These are phyloP conservation scores for Didymella lethalis DNA, from an alignment of 2,329 filamentous ascomycete genomes.

Conservation along the genomic window DNA sequence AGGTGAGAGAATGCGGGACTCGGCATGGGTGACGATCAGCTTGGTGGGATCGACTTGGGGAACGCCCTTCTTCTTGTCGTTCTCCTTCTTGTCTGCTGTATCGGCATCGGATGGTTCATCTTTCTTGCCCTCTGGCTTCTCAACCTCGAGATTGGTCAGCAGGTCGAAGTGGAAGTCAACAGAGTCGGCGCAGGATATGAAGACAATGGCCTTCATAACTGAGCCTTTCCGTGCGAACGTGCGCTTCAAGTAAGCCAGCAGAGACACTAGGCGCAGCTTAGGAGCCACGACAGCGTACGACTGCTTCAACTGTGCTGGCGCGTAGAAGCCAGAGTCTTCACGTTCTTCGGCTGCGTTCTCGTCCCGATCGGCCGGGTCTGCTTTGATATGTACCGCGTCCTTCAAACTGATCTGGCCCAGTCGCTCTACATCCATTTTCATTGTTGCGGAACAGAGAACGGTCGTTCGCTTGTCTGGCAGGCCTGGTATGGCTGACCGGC, in stretches of 20 bases:
- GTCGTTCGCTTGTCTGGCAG: constrained; percentile 82
- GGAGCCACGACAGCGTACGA: constrained; percentile 86
- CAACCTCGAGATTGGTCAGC: constrained; percentile 61
- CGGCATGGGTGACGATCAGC: constrained; percentile 66
- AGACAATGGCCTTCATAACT: constrained; percentile 96
- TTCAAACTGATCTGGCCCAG: constrained; percentile 94
- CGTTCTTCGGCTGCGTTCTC: constrained; percentile 55
- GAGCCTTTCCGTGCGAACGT: constrained; percentile 88
- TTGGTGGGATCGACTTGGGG: constrained; percentile 51
- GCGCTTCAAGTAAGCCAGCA: constrained; percentile 83
- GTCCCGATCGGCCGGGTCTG: constrained; percentile 64
- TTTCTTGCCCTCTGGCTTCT: constrained; percentile 32
- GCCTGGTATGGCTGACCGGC: constrained; percentile 67
- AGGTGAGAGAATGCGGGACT: constrained; percentile 75
- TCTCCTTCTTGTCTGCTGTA: constrained; percentile 26
- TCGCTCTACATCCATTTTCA: constrained; percentile 97
- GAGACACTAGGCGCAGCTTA: constrained; percentile 87
- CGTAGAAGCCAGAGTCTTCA: constrained; percentile 70
- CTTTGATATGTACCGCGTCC: constrained; percentile 86
- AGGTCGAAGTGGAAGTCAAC: constrained; percentile 96
- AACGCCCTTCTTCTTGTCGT: constrained; percentile 47
- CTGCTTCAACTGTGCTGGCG: constrained; percentile 93
- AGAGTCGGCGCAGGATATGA: constrained; percentile 95
- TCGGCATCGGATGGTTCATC: constrained; percentile 34
- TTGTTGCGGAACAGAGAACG: constrained; percentile 91